Evolutionary conservation across 257 asterid species (phyloP), one percentile per base, ranked within the genome.

Genomic region (Anisodus acutangulus): DNA sequence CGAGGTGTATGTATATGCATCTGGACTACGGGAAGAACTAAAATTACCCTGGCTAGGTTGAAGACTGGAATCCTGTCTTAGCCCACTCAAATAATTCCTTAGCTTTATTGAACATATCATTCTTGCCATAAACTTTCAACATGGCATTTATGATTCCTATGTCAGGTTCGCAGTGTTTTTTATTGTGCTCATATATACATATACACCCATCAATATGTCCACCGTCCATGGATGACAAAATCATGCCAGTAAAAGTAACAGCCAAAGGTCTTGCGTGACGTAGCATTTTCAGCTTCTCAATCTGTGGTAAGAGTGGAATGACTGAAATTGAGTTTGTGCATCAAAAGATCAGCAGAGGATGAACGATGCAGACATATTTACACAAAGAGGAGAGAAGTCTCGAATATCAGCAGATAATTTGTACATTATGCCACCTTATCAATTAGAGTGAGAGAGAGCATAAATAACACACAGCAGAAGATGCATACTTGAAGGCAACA

Each of bases 161-260:
- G 82, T 96, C 96, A 53, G 94, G 94, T 83, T 85, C 68, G 64
- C 88, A 80, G 83, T 85, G 84, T 74, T 88, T 84, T 86, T 91
- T 92, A 87, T 91, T 85, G 92, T 92, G 88, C 88, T 92, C 97
- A 83, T 85, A 94, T 85, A 96, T 92, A 67, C 91, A 87, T 72
- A 90, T 39, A 76, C 99, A 94, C 80, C 90, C 92, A 49, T 85
- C 88, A 83, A 90, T 67, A 85, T 96, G 95, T 35, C 98, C 98
- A 74, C 98, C 95, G 51, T 93, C 93, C 95, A 96, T 82, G 81
- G 98, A 92, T 60, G 97, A 88, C 85, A 85, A 85, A 88, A 94
- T 93, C 97, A 96, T 91, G 84, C 98, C 99, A 31, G 98, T 91
- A 88, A 90, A 93, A 83, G 97, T 90, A 84, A 92, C 93, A 19